A percentile compares a stretch with the other conserved stretches of the same genome.
phyloP scores from a whole-genome alignment of 106 monocot genomes.

The Allium fistulosum region DNA sequence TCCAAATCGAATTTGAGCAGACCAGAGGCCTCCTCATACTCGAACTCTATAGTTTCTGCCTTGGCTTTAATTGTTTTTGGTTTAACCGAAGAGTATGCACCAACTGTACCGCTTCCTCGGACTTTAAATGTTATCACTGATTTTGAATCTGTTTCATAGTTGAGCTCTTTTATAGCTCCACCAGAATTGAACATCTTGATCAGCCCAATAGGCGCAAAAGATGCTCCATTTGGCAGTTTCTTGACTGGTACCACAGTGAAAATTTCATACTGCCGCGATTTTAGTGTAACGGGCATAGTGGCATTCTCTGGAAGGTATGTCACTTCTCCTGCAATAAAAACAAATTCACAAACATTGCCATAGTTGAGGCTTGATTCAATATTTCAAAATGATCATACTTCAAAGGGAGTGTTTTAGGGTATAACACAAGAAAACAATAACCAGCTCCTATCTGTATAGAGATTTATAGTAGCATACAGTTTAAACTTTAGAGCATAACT shows the following conservation, averaged over 20 bases:
- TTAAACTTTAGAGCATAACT: too few species aligned
- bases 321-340: conserved; percentile 32
- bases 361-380: too few species aligned
- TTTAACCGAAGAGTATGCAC: conserved; percentile 20
- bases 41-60: conserved; percentile 3
- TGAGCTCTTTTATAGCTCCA: conserved; percentile 49
- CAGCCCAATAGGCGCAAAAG: conserved; percentile 62
- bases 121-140: conserved; percentile 9
- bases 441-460: too few species aligned
- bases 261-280: conserved; percentile 46
- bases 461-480: too few species aligned
- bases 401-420: too few species aligned
- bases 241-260: conserved; percentile 45
- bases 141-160: conserved; percentile 5
- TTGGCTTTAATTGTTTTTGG: conserved; percentile 16
- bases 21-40: conserved; percentile 12
- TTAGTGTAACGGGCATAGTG: conserved; percentile 40
- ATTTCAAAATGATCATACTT: too few species aligned
- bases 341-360: too few species aligned
- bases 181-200: conserved; percentile 71
- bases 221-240: conserved; percentile 28
- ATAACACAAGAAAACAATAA: too few species aligned
- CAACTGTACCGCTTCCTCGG: conserved; percentile 12
- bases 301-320: conserved; percentile 34
- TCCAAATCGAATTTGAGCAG: conserved; percentile 7